These are phyloP conservation scores for Coniferiporia sulphurascens DNA, from an alignment of 1,284 basidiomycete genomes.

Conservation along the genomic window DNA sequence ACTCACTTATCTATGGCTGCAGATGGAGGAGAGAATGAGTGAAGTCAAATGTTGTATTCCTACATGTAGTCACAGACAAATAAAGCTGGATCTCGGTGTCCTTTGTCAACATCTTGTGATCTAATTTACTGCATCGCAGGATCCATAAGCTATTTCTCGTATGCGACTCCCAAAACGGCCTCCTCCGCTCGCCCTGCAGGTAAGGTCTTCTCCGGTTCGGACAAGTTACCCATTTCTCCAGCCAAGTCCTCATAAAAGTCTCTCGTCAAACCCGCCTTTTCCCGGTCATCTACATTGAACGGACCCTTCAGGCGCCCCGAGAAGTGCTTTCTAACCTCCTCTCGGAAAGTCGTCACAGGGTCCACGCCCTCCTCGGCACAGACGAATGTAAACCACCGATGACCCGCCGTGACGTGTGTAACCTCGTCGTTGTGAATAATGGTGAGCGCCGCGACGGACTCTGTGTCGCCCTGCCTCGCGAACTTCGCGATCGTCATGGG, in stretches of 20 bases:
- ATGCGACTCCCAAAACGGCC: neutral
- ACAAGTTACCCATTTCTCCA: slow-evolving; percentile 40
- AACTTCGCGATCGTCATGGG: slow-evolving; percentile 81
- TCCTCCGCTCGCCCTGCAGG: neutral
- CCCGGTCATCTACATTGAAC: slow-evolving; percentile 75
- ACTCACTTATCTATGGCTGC: no score
- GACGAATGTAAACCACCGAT: slow-evolving; percentile 81
- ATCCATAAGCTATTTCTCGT: neutral
- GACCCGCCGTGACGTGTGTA: slow-evolving; percentile 78
- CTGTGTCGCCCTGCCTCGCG: slow-evolving; percentile 61
- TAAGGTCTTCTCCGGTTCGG: neutral
- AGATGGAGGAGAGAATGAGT: no score
- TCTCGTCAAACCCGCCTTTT: slow-evolving; percentile 67
- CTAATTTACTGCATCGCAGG: neutral
- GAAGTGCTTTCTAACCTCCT: slow-evolving; percentile 73
- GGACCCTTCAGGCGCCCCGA: slow-evolving; percentile 80
- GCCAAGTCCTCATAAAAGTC: slow-evolving; percentile 70
- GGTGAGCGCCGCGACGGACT: slow-evolving; percentile 69
- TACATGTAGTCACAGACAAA: no score
- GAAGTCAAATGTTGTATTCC: no score
- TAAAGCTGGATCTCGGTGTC: no score
- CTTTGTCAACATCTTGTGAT: neutral
- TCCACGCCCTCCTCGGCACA: slow-evolving; percentile 63
- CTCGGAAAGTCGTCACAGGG: slow-evolving; percentile 68
- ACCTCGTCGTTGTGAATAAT: slow-evolving; percentile 84